Conservation (phyloP, 1,284 basidiomycete species). For the Tilletia indica region DNA sequence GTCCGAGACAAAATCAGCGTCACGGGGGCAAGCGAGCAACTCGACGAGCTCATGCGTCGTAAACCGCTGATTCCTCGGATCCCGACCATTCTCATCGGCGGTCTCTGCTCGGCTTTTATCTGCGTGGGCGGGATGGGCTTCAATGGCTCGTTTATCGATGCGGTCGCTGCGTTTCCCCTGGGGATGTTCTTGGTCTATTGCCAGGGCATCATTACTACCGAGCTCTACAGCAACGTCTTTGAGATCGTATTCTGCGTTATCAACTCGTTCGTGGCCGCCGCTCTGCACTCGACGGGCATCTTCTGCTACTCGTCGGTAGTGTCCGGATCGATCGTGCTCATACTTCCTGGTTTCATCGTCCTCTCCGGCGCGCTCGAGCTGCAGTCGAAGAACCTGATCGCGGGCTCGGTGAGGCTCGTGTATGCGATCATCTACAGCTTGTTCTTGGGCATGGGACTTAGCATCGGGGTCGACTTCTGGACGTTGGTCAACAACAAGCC, state of each 20-base stretch:
- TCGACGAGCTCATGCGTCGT: constrained; percentile 75
- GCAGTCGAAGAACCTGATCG: constrained; percentile 54
- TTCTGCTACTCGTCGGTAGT: constrained; percentile 86
- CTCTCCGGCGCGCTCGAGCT: constrained; percentile 72
- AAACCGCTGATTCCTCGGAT: constrained; percentile 50
- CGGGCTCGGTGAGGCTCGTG: constrained; percentile 71
- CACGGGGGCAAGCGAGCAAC: constrained; percentile 70
- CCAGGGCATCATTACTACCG: constrained; percentile 57
- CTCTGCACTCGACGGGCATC: constrained; percentile 33
- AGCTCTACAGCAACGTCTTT: constrained; percentile 80
- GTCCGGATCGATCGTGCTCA: constrained; percentile 79
- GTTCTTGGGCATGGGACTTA: constrained; percentile 43
- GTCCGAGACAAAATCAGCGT: constrained; percentile 83
- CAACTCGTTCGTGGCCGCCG: constrained; percentile 70
- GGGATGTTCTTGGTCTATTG: constrained; percentile 67
- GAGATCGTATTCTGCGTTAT: constrained; percentile 82
- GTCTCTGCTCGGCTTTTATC: constrained; percentile 77
- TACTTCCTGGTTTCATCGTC: constrained; percentile 69
- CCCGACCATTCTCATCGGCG: constrained; percentile 73
- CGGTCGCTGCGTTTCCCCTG: constrained; percentile 71
- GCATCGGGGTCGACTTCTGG: constrained; percentile 49
- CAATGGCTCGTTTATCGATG: constrained; percentile 76
- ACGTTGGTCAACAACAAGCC: constrained; percentile 36
- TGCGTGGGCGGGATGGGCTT: constrained; percentile 57
- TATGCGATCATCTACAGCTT: constrained; percentile 74